phyloP scores from a whole-genome alignment of 2,329 filamentous ascomycete genomes.

The Exserohilum turcica region DNA sequence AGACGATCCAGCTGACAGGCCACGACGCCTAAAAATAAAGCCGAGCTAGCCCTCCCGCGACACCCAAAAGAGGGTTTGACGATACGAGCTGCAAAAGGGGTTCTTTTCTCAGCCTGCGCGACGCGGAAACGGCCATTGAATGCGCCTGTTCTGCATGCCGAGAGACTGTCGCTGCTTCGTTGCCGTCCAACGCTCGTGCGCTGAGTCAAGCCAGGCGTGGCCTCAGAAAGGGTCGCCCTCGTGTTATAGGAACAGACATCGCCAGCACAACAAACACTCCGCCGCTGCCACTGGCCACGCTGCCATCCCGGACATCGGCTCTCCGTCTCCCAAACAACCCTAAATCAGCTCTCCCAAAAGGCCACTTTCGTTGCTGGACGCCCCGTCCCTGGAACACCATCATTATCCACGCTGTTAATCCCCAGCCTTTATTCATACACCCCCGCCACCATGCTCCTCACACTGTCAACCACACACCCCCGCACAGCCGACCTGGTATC shows the following conservation, averaged over 20 bases:
- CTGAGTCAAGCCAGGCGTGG: not conserved
- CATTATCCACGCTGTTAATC: not conserved
- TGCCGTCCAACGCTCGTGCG: not conserved
- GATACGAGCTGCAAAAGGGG: not conserved
- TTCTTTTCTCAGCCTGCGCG: not conserved
- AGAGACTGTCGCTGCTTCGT: not conserved
- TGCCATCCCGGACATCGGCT: not conserved
- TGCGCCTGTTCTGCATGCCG: not conserved
- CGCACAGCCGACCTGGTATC: not conserved
- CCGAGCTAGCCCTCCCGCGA: no score
- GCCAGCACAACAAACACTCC: not conserved
- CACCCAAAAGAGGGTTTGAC: no score
- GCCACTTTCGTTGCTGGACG: not conserved
- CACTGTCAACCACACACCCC: constrained; percentile 12
- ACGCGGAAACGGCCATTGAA: not conserved
- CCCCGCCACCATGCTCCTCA: constrained; percentile 10
- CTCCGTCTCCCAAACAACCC: not conserved
- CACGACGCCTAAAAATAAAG: no score
- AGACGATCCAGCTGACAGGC: no score
- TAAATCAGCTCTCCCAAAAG: not conserved
- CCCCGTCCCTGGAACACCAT: not conserved
- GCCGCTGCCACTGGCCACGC: not conserved
- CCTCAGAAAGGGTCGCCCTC: constrained; percentile 3
- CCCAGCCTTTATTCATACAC: not conserved
- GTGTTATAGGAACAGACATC: not conserved